Evolutionary conservation across 2,329 filamentous ascomycete species (phyloP), one percentile per base, ranked within the genome.

Genomic region (Ciborinia camelliae): DNA sequence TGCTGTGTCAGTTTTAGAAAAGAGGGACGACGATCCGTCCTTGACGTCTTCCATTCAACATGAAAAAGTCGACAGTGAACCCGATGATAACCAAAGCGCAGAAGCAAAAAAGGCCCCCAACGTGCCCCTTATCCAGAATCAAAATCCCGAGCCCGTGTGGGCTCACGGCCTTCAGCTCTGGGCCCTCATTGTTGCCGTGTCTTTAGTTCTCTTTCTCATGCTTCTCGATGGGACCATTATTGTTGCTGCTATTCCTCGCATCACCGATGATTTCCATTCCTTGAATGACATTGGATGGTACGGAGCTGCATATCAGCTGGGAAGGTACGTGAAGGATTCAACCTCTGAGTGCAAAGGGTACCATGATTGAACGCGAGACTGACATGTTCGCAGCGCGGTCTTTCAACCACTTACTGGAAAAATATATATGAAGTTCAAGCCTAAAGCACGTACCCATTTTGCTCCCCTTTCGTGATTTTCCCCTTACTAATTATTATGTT

Each of bases 131-230:
- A 7, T 37, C 51, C 51, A 39, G 18, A 20, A 53, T 53, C 30
- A 37, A 37, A 53, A 53, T 53, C 15, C 51, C 0, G 51, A 53
- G 30, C 30, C 51, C 15, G 30, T 37, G 28, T 53, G 51, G 51
- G 51, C 51, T 53, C 54, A 57, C 18, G 72, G 72, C 20, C 23
- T 70, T 18, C 71, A 69, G 45, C 61, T 73, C 39, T 67, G 60
- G 35, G 63, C 72, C 15, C 72, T 73, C 23, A 68, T 67, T 12
- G 47, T 72, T 15, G 72, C 72, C 0, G 66, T 74, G 10, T 71
- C 69, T 63, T 57, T 74, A 9, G 69, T 66, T 70, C n/a, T 75
- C 14, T 73, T 74, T 48, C 57, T 74, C 26, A 70, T 71, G 54
- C 68, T 69, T 28, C 50, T 71, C 51, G 73, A 59, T 23, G 41